Conservation (phyloP, 208 protist genomes). For the Wallacemonas sp. region DNA sequence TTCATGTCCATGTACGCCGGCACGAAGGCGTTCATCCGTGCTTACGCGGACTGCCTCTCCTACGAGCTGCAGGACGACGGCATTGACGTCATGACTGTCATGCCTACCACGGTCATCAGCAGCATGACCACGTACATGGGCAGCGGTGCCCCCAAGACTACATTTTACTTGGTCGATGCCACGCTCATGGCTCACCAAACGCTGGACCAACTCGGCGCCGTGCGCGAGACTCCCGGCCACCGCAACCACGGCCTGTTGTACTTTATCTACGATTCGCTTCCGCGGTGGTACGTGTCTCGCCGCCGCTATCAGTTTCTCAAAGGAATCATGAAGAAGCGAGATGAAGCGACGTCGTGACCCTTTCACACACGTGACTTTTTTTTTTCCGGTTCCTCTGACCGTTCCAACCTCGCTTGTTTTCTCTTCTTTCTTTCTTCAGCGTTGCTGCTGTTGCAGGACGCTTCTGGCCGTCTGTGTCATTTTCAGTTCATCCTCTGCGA, state of each 20-base stretch:
- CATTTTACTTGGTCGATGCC: conserved; percentile 30
- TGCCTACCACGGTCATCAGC: conserved; percentile 42
- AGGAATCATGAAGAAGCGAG: conserved; percentile 29
- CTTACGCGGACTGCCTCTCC: conserved; percentile 32
- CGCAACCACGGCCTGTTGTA: conserved; percentile 33
- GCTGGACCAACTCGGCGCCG: conserved; percentile 30
- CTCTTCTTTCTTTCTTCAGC: no score
- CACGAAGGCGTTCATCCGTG: conserved; percentile 58
- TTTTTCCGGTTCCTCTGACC: no score
- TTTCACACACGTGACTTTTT: conserved; percentile 1
- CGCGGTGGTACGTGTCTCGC: conserved; percentile 13
- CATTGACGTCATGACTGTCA: conserved; percentile 37
- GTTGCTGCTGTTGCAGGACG: no score
- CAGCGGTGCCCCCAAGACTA: conserved; percentile 18
- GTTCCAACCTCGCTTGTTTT: no score
- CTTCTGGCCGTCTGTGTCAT: conserved; percentile 7
- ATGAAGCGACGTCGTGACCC: neutral
- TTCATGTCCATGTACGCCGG: conserved; percentile 56
- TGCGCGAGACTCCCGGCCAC: conserved; percentile 22
- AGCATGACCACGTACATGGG: conserved; percentile 29
- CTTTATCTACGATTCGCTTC: conserved; percentile 17
- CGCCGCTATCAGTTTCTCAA: conserved; percentile 31
- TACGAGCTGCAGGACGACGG: conserved; percentile 32
- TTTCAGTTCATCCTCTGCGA: neutral
- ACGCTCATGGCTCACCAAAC: conserved; percentile 32